Conservation (phyloP, 305 asterid genomes). For the Monarda citriodora region DNA sequence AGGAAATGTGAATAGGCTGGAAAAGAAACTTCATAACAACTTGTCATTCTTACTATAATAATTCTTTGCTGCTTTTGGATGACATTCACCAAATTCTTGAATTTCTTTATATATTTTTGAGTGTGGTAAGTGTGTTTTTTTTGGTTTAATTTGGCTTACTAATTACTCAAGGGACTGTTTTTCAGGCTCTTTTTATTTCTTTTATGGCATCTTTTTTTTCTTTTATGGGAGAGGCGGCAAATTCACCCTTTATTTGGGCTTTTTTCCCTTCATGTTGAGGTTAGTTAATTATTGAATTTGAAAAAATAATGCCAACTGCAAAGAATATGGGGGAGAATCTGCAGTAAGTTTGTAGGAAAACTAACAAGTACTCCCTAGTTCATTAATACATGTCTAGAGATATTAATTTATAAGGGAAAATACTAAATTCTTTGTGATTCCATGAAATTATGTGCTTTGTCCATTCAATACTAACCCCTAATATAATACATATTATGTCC, state of each 20-base stretch:
- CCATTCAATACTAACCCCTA: slow-evolving; percentile 14
- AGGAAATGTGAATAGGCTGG: slow-evolving; percentile 25
- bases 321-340: slow-evolving; percentile 5
- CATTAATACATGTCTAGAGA: background rate
- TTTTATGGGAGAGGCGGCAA: slow-evolving; percentile 3
- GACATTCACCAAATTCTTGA: slow-evolving; percentile 8
- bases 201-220: background rate
- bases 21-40: slow-evolving; percentile 28
- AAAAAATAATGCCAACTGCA: background rate
- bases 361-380: slow-evolving; percentile 5
- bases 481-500: too few species aligned
- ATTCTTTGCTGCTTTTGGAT: slow-evolving; percentile 30
- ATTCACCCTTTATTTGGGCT: background rate
- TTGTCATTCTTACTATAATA: slow-evolving; percentile 28
- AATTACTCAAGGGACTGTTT: slow-evolving; percentile 24
- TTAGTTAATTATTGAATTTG: background rate
- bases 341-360: background rate
- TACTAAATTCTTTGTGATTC: slow-evolving; percentile 11
- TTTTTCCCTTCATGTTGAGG: background rate
- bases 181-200: background rate
- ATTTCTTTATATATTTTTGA: too few species aligned
- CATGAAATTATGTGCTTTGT: slow-evolving; percentile 7
- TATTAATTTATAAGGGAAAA: background rate
- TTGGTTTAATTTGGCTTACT: slow-evolving; percentile 16
- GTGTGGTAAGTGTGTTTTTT: background rate